Conservation (phyloP, 2,329 filamentous ascomycete species). For the Colletotrichum sp. region DNA sequence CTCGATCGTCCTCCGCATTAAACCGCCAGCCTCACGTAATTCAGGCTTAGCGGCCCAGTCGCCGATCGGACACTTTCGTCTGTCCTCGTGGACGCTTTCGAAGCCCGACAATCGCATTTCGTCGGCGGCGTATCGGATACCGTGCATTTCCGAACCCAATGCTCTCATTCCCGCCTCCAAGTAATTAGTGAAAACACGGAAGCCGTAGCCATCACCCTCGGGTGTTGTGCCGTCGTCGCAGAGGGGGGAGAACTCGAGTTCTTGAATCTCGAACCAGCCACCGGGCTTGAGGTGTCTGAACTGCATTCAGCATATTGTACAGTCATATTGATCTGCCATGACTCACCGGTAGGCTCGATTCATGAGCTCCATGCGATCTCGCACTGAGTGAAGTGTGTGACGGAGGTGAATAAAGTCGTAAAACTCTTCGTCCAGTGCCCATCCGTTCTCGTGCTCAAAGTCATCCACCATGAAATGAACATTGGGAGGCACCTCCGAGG, state of each 20-base stretch:
- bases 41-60: constrained; percentile 50
- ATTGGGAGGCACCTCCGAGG: constrained; percentile 55
- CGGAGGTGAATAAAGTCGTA: constrained; percentile 58
- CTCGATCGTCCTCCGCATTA: constrained; percentile 47
- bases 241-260: constrained; percentile 44
- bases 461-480: constrained; percentile 58
- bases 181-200: constrained; percentile 50
- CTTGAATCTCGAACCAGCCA: constrained; percentile 55
- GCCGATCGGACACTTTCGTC: constrained; percentile 53
- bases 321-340: not conserved
- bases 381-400: constrained; percentile 49
- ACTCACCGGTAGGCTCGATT: constrained; percentile 46
- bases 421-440: constrained; percentile 48
- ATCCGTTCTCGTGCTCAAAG: constrained; percentile 55
- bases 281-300: constrained; percentile 55
- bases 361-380: constrained; percentile 45
- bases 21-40: constrained; percentile 41
- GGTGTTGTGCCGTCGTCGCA: constrained; percentile 51
- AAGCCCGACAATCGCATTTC: constrained; percentile 48
- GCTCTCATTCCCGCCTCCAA: constrained; percentile 43
- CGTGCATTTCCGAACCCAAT: constrained; percentile 47
- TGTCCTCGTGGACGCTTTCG: constrained; percentile 40
- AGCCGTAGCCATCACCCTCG: constrained; percentile 45
- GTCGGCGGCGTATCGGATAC: constrained; percentile 37
- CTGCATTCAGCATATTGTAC: not conserved